Evolutionary conservation across 805 yeast genomes (phyloP), one percentile per base, ranked within the genome.

Genomic region (Jamesozyma gamospora): DNA sequence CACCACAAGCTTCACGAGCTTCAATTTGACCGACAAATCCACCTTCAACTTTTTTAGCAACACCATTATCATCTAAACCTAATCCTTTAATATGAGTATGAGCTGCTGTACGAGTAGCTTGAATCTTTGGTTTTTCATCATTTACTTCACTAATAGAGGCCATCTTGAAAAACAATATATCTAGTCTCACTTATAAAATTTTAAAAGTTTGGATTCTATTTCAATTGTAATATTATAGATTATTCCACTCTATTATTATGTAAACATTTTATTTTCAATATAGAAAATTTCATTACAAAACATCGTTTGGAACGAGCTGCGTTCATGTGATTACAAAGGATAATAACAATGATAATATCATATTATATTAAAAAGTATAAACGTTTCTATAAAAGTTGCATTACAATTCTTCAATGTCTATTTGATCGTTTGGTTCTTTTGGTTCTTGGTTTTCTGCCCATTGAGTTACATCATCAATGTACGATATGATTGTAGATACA

Each of bases 371-470:
- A n/a, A 21, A 21, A 21, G 24, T 21, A 21, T 21, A 21, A 21
- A 8, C 8, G 24, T 21, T 21, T 21, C 5, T 21, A 8, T 21
- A 5, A 21, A 5, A 6, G 24, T 21, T 21, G 24, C 24, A 21
- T 21, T 32, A 24, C 43, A 41, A 33, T 6, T 75, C 84, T 12
- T 77, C 84, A n/a, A 75, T 56, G 30, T 76, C 82, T 13, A 72
- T 50, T 44, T 79, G 84, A 49, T 86, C 96, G 24, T 75, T 72
- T 0, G 97, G 97, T 58, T 90, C 96, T 58, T 90, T 90, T 27
- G 96, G 97, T 60, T 92, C 99, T 61, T 92, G 97, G 3, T 77
- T 66, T 58, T 92, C 99, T 17, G 85, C 79, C 98, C 98, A 92
- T 58, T 92, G 99, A 0, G 99, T 92, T 24, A 90, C 82, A 58